Conservation (phyloP, 345 rosid species). For the Camelina neglecta region DNA sequence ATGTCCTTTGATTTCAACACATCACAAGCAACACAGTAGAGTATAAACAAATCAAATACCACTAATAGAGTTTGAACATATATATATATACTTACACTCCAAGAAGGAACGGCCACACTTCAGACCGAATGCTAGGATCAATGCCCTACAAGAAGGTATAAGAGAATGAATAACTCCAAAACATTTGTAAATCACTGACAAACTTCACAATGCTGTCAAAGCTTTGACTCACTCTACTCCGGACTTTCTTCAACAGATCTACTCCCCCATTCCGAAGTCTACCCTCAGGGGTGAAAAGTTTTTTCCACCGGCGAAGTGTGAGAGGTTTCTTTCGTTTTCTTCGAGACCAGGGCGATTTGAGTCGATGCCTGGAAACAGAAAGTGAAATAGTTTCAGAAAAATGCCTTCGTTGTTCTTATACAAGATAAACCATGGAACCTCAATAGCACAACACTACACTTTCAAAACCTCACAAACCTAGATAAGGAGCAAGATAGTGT, state of each 20-base stretch:
- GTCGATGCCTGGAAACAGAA: slow-evolving; percentile 56
- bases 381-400: background rate
- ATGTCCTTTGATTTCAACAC: too few relatives aligned
- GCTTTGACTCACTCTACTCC: slow-evolving; percentile 77
- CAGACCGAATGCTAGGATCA: slow-evolving; percentile 82
- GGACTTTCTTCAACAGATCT: slow-evolving; percentile 83
- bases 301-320: slow-evolving; percentile 75
- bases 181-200: slow-evolving; percentile 12
- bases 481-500: background rate
- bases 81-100: slow-evolving; percentile 79
- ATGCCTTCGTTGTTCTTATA: background rate
- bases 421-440: background rate
- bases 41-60: too few relatives aligned
- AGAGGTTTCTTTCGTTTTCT: slow-evolving; percentile 76
- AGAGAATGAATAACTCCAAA: slow-evolving; percentile 29
- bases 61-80: background rate
- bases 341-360: slow-evolving; percentile 92
- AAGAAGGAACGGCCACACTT: slow-evolving; percentile 98
- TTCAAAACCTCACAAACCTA: background rate
- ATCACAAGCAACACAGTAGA: too few relatives aligned
- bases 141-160: slow-evolving; percentile 65
- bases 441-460: background rate
- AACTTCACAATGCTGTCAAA: slow-evolving; percentile 22
- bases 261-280: slow-evolving; percentile 77
- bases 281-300: slow-evolving; percentile 72